phyloP scores from a whole-genome alignment of 2,329 filamentous ascomycete species.

The Botrytis elliptica region DNA sequence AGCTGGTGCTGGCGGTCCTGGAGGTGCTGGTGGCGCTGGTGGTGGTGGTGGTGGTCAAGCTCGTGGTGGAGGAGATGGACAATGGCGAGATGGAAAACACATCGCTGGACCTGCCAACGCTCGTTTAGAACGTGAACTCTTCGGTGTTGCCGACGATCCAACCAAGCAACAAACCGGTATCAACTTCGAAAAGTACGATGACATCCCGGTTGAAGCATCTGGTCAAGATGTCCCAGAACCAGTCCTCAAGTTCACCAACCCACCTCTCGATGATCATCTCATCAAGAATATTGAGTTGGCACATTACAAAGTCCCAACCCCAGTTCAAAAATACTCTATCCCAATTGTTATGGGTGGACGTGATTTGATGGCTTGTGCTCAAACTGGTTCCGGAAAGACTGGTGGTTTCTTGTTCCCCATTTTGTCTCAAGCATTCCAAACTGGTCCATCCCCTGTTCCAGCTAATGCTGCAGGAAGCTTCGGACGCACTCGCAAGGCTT shows the following conservation, averaged over 20 bases:
- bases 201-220: slow-evolving; percentile 97
- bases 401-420: slow-evolving; percentile 99
- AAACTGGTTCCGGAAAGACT: slow-evolving; percentile 99
- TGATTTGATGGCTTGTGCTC: slow-evolving; percentile 98
- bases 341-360: slow-evolving; percentile 97
- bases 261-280: slow-evolving; percentile 91
- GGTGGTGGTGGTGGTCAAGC: slow-evolving; percentile 47
- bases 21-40: not conserved
- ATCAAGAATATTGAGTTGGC: slow-evolving; percentile 90
- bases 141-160: slow-evolving; percentile 86
- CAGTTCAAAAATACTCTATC: slow-evolving; percentile 99
- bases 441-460: slow-evolving; percentile 73
- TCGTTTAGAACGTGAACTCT: slow-evolving; percentile 91
- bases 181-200: slow-evolving; percentile 99
- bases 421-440: slow-evolving; percentile 93
- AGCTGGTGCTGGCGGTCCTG: slow-evolving; percentile 37
- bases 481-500: slow-evolving; percentile 94
- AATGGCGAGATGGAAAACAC: slow-evolving; percentile 97
- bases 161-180: slow-evolving; percentile 96
- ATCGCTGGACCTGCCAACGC: slow-evolving; percentile 84
- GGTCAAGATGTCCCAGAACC: slow-evolving; percentile 91
- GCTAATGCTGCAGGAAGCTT: slow-evolving; percentile 67
- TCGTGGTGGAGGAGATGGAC: slow-evolving; percentile 88
- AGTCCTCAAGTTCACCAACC: slow-evolving; percentile 86
- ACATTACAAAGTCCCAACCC: slow-evolving; percentile 92